phyloP scores from a whole-genome alignment of 2,329 filamentous ascomycete species.

The Scolecobasidium constrictum region DNA sequence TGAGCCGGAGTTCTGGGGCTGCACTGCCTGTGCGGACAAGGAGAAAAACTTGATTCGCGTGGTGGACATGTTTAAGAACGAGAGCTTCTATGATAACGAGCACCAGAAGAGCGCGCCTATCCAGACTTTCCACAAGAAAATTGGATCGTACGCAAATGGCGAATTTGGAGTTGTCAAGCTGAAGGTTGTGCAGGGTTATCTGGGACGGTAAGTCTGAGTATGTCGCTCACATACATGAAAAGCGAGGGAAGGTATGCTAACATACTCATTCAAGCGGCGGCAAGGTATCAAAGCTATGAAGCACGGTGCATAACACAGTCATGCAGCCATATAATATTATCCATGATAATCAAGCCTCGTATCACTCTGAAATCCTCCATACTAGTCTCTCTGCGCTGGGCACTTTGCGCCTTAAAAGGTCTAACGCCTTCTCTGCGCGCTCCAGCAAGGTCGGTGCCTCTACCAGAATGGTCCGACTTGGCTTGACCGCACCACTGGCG shows the following conservation, averaged over 20 bases:
- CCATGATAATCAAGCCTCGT: too few species aligned
- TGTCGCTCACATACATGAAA: too few species aligned
- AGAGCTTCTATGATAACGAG: neutral
- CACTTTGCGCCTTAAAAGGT: constrained; percentile 31
- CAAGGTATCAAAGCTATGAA: too few species aligned
- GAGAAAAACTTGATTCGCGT: neutral
- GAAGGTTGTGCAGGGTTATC: constrained; percentile 7
- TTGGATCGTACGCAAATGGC: neutral
- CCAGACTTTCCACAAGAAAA: neutral
- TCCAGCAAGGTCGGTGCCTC: constrained; percentile 32
- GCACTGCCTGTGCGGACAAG: constrained; percentile 1
- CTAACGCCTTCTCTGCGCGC: constrained; percentile 31
- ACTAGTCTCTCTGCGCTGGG: constrained; percentile 35
- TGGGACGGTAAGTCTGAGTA: neutral
- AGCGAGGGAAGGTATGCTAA: too few species aligned
- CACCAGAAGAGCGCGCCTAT: constrained; percentile 4
- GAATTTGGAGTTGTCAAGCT: constrained; percentile 4
- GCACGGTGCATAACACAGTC: too few species aligned
- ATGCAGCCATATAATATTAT: too few species aligned
- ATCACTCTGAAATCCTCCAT: constrained; percentile 22
- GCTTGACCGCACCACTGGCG: constrained; percentile 26
- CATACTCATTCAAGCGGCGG: too few species aligned
- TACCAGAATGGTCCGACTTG: constrained; percentile 29
- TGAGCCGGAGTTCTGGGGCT: neutral
- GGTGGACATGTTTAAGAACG: constrained; percentile 3